phyloP scores from a whole-genome alignment of 805 yeast genomes.

The Starmerella geochares region DNA sequence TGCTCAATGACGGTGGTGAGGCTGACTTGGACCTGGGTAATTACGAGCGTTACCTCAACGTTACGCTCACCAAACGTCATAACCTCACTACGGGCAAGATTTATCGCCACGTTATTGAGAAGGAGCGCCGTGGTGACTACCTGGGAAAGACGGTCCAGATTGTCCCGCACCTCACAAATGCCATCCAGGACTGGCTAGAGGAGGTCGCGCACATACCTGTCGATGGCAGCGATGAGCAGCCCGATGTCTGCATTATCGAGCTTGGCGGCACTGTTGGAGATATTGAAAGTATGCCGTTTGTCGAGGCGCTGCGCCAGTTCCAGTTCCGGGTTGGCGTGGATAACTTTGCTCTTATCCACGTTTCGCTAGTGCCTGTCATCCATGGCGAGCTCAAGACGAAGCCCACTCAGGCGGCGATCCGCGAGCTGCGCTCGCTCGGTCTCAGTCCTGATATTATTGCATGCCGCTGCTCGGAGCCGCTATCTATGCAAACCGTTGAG shows the following conservation, averaged over 20 bases:
- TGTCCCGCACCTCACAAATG: slow-evolving; percentile 95
- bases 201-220: slow-evolving; percentile 85
- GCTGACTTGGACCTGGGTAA: slow-evolving; percentile 96
- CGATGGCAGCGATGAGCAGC: slow-evolving; percentile 74
- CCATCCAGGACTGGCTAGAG: slow-evolving; percentile 98
- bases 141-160: slow-evolving; percentile 99
- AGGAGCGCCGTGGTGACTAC: slow-evolving; percentile 92
- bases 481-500: slow-evolving; percentile 76
- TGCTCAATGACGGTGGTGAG: slow-evolving; percentile 97
- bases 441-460: slow-evolving; percentile 95
- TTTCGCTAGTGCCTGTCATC: slow-evolving; percentile 92
- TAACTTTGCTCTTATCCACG: slow-evolving; percentile 92
- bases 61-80: slow-evolving; percentile 86
- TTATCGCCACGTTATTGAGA: slow-evolving; percentile 85
- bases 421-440: slow-evolving; percentile 91
- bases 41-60: slow-evolving; percentile 91
- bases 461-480: slow-evolving; percentile 81
- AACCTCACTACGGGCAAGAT: slow-evolving; percentile 98
- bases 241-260: slow-evolving; percentile 94
- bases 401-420: slow-evolving; percentile 98
- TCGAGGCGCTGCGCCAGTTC: slow-evolving; percentile 97
- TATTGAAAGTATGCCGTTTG: slow-evolving; percentile 96
- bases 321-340: slow-evolving; percentile 93
- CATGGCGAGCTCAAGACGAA: slow-evolving; percentile 98
- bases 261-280: slow-evolving; percentile 99